Evolutionary conservation across 2,329 filamentous ascomycete genomes (phyloP).

Genomic region (Phyllosticta paracitricarpa): DNA sequence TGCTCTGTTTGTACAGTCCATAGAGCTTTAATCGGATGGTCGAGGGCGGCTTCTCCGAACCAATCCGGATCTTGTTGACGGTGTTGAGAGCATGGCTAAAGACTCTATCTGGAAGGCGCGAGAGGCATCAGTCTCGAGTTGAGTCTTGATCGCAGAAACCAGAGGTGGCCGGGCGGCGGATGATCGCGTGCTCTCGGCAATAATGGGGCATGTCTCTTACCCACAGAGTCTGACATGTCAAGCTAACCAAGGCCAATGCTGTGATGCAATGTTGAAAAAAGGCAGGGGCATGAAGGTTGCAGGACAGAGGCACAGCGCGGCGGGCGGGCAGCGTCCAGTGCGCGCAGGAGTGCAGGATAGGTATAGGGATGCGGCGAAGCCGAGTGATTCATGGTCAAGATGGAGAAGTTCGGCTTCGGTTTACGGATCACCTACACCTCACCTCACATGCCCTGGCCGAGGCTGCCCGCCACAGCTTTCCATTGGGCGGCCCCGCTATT

Average conservation of each 20-base stretch:
- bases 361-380: background rate
- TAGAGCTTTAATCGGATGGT: conserved; percentile 82
- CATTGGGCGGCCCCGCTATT: background rate
- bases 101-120: conserved; percentile 64
- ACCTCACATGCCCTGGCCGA: background rate
- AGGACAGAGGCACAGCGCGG: background rate
- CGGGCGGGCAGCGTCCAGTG: background rate
- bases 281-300: conserved; percentile 5
- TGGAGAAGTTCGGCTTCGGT: background rate
- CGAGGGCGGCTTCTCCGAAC: conserved; percentile 77
- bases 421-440: background rate
- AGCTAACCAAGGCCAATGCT: conserved; percentile 5
- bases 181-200: conserved; percentile 1
- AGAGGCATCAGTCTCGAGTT: background rate
- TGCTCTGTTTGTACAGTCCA: conserved; percentile 97
- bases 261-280: background rate
- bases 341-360: background rate
- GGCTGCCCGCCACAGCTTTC: background rate
- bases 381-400: background rate
- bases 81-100: conserved; percentile 99
- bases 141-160: background rate
- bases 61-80: conserved; percentile 94
- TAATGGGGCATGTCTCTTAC: background rate
- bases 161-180: background rate
- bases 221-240: conserved; percentile 12